A percentile compares a stretch with the other conserved stretches of the same genome.
Conservation (phyloP, 768 basidiomycete genomes). For the Sporobolomyces phaffii region DNA sequence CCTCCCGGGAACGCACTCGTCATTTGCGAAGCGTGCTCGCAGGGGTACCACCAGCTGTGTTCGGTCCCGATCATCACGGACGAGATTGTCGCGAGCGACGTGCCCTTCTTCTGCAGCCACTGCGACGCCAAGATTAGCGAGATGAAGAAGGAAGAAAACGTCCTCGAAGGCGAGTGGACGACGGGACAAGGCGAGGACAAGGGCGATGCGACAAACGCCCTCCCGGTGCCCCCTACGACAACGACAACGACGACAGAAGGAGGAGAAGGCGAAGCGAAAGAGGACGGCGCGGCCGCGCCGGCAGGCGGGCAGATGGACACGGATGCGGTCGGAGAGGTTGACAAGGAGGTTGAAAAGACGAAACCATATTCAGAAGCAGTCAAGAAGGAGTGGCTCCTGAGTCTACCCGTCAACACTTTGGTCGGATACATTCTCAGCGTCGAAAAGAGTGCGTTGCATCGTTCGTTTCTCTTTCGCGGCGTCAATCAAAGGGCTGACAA, state of each 20-base stretch:
- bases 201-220: not conserved
- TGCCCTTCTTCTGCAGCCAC: constrained; percentile 21
- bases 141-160: not conserved
- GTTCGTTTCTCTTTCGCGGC: not conserved
- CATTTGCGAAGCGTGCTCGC: constrained; percentile 32
- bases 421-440: constrained; percentile 23
- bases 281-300: not conserved
- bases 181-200: constrained; percentile 16
- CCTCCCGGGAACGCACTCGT: constrained; percentile 35
- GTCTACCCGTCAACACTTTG: constrained; percentile 11
- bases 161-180: constrained; percentile 17
- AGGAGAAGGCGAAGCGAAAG: not conserved
- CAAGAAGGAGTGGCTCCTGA: constrained; percentile 28
- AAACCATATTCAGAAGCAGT: constrained; percentile 6
- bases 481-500: too few relatives aligned
- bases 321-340: not conserved
- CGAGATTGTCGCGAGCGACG: constrained; percentile 17
- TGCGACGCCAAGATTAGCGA: constrained; percentile 27
- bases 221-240: not conserved
- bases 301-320: not conserved
- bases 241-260: too few relatives aligned
- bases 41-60: constrained; percentile 34
- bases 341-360: not conserved
- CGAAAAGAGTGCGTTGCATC: constrained; percentile 19
- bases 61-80: constrained; percentile 8